Percentiles rank a stretch among this genome's conserved stretches.
phyloP scores from a whole-genome alignment of 2,329 filamentous ascomycete species.

The Camillea tinctor region DNA sequence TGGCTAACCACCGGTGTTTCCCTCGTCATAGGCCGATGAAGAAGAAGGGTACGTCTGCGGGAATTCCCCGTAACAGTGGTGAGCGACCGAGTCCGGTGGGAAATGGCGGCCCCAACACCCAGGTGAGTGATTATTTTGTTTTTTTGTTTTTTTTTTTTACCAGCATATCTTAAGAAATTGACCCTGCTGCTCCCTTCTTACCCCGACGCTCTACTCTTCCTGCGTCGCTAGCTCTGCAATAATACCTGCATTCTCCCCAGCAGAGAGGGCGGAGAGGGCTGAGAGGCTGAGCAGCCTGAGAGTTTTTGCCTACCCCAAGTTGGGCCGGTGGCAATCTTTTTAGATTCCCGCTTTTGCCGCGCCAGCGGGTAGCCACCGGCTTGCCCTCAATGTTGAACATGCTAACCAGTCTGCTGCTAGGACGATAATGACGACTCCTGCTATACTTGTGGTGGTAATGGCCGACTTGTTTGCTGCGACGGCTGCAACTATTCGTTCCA shows the following conservation, averaged over 20 bases:
- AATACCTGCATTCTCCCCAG: not conserved
- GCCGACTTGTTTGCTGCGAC: constrained; percentile 90
- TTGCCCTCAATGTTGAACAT: constrained; percentile 24
- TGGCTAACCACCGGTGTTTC: constrained; percentile 18
- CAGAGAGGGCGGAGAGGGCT: constrained; percentile 7
- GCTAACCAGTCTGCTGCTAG: constrained; percentile 39
- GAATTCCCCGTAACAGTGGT: constrained; percentile 63
- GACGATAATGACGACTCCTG: constrained; percentile 89
- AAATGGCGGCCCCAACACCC: constrained; percentile 51
- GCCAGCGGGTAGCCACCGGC: constrained; percentile 32
- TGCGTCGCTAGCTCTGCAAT: not conserved
- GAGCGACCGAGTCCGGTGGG: constrained; percentile 62
- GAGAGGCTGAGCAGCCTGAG: constrained; percentile 20
- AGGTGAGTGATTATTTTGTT: constrained; percentile 44
- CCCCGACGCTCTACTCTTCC: not conserved
- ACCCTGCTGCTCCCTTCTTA: not conserved
- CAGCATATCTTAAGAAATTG: not conserved
- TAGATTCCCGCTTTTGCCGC: constrained; percentile 36
- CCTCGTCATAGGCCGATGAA: constrained; percentile 63
- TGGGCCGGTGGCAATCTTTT: constrained; percentile 24
- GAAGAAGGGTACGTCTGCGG: constrained; percentile 69
- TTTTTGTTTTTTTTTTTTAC: no score
- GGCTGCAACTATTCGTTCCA: constrained; percentile 89
- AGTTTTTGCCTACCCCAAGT: constrained; percentile 15
- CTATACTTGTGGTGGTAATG: constrained; percentile 78